Evolutionary conservation across 2,329 filamentous ascomycete genomes (phyloP).

Genomic region (Dothistroma septosporum): DNA sequence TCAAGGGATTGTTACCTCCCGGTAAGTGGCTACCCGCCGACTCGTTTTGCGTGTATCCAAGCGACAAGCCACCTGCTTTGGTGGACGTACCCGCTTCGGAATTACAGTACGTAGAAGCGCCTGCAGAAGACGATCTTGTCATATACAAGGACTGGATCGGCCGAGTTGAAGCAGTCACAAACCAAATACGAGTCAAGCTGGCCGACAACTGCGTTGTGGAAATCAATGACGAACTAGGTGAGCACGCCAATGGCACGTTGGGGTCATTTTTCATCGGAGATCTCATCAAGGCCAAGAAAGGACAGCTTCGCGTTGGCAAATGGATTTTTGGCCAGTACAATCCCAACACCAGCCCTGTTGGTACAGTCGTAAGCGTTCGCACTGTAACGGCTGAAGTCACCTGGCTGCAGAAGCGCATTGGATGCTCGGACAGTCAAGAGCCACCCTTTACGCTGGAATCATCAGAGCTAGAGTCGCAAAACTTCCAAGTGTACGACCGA

Average conservation of each 20-base stretch:
- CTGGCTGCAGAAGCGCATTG: conserved; percentile 48
- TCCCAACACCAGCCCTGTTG: conserved; percentile 47
- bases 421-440: conserved; percentile 20
- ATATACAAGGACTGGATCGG: conserved; percentile 56
- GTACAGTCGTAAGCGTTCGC: conserved; percentile 51
- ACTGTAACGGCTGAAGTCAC: conserved; percentile 45
- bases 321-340: conserved; percentile 54
- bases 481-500: conserved; percentile 44
- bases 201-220: conserved; percentile 53
- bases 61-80: conserved; percentile 20
- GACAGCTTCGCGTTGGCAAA: conserved; percentile 48
- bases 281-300: conserved; percentile 50
- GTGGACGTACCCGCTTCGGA: conserved; percentile 32
- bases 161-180: conserved; percentile 47
- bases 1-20: conserved; percentile 26
- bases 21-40: conserved; percentile 11
- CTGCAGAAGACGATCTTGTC: conserved; percentile 50
- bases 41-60: conserved; percentile 16
- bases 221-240: conserved; percentile 43
- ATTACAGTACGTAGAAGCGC: conserved; percentile 32
- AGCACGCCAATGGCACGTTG: conserved; percentile 30
- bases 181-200: conserved; percentile 50
- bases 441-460: conserved; percentile 29
- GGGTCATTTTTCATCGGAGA: conserved; percentile 45
- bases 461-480: conserved; percentile 41